Percentiles rank a stretch among this genome's conserved stretches.
These are phyloP conservation scores for Kitagawia praeruptora DNA, from an alignment of 129 eudicot species.

Conservation along the genomic window DNA sequence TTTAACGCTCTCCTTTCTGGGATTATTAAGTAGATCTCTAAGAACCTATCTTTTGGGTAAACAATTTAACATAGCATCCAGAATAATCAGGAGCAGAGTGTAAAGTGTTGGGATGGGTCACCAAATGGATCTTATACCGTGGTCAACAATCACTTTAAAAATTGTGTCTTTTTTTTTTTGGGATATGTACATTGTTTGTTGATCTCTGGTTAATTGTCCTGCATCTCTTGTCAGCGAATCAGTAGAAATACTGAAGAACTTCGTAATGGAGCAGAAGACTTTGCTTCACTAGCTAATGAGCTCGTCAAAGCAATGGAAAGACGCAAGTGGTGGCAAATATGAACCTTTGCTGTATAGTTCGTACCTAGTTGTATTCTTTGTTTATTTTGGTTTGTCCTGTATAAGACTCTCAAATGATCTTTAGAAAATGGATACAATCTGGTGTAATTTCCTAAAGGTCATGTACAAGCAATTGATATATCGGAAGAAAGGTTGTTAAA, in stretches of 20 bases:
- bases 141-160: background rate
- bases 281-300: slow-evolving; percentile 93
- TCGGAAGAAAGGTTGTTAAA: background rate
- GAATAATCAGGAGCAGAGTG: background rate
- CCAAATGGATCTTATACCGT: background rate
- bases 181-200: background rate
- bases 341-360: slow-evolving; percentile 1
- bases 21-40: background rate
- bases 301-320: slow-evolving; percentile 86
- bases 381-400: background rate
- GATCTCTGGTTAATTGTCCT: background rate
- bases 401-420: background rate
- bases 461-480: background rate
- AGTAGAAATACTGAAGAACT: slow-evolving; percentile 74
- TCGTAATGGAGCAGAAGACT: slow-evolving; percentile 73
- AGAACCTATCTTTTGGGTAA: background rate
- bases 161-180: background rate
- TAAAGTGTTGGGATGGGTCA: background rate
- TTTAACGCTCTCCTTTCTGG: background rate
- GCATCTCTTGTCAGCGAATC: slow-evolving; percentile 45
- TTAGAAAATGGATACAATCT: background rate
- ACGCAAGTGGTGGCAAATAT: slow-evolving; percentile 91
- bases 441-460: background rate
- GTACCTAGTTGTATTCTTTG: background rate
- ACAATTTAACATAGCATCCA: background rate